These are phyloP conservation scores for Neonectria sp. DNA, from an alignment of 2,329 filamentous ascomycete species.

Conservation along the genomic window DNA sequence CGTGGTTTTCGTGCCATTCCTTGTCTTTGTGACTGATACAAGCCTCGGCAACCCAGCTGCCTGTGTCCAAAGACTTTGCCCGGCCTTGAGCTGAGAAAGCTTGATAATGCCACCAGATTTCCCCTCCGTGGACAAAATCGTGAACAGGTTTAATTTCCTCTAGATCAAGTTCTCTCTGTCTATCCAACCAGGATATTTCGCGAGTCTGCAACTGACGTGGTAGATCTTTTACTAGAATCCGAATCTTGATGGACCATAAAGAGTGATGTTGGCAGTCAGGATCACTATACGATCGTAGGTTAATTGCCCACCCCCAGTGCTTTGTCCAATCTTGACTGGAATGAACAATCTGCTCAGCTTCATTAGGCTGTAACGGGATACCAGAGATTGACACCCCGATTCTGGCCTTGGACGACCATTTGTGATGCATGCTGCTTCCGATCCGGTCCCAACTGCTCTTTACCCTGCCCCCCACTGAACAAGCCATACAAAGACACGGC, in stretches of 20 bases:
- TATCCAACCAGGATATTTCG: not conserved
- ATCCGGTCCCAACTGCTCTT: not conserved
- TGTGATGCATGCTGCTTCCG: not conserved
- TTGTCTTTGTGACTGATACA: not conserved
- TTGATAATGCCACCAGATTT: not conserved
- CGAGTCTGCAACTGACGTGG: not conserved
- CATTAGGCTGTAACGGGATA: not conserved
- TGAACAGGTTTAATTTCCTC: not conserved
- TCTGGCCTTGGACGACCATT: not conserved
- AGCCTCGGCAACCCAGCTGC: slow-evolving; percentile 1
- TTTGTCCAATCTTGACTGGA: not conserved
- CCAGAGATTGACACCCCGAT: not conserved
- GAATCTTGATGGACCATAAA: not conserved
- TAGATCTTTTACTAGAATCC: not conserved
- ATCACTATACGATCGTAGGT: not conserved
- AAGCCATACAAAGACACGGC: not conserved
- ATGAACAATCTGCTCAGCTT: not conserved
- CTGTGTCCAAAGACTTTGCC: not conserved
- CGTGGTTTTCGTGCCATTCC: not conserved
- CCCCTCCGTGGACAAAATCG: not conserved
- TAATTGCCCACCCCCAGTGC: not conserved
- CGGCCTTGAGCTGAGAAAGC: not conserved
- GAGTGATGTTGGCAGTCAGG: not conserved
- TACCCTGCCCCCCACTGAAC: not conserved
- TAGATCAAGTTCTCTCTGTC: not conserved